Evolutionary conservation across 2,329 filamentous ascomycete species (phyloP), one percentile per base, ranked within the genome.

Genomic region (Penicillium sp.): DNA sequence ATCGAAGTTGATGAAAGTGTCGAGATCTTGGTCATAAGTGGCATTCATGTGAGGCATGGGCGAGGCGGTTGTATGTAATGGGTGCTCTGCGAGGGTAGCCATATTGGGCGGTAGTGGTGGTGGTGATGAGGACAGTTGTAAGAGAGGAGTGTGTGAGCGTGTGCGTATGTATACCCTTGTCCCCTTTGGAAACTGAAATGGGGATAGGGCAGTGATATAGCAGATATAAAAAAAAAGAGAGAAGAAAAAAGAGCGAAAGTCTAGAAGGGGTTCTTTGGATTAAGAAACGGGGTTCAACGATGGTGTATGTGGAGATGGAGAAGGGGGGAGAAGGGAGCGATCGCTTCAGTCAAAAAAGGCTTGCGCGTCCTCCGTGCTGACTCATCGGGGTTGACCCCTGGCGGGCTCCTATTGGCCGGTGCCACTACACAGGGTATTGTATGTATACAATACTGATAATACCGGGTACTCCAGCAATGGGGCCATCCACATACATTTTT

Each of bases 1-100:
- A 48, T 79, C 77, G 56, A 77, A 72, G 60, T 79, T 76, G 67
- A 79, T 71, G 58, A 78, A 79, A 16, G 74, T 70, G 56, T 79
- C 77, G 60, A 78, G 72, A 46, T 79, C 76, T 55, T 73, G 70
- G 49, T 79, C 77, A 57, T 76, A 77, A 45, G 60, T 65, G 29
- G 66, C 61, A 50, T 69, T 73, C 51, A 72, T 58, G 34, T 58
- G 66, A 26, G 66, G 59, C 55, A 68, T 65, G 26, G 68, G 65
- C 11, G 69, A 68, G 24, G 67, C 59, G 21, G 67, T 62, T 10
- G 67, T 62, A 18, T n/a, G 58, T 49, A 69, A 54, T 19, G 69
- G 69, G 44, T 71, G 64, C 56, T 74, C 71, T 54, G 70, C 66
- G 47, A 75, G 65, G 44, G 71, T 70, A 56, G 70, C 69, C 71